Conservation (phyloP, 441 rosid species). For the Populus tomentosa region DNA sequence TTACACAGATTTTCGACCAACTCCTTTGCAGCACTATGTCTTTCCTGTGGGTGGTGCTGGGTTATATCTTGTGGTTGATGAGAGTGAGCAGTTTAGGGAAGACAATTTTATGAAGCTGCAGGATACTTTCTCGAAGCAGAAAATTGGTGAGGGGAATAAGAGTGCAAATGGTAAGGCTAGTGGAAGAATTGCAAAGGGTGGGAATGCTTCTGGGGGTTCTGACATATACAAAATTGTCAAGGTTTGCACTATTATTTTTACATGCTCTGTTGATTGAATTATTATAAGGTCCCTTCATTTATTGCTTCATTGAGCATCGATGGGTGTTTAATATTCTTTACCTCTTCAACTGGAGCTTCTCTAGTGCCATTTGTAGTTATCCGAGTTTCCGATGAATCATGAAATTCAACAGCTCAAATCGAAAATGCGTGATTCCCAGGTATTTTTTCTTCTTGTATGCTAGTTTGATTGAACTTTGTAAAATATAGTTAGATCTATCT, state of each 20-base stretch:
- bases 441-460: constrained; percentile 25
- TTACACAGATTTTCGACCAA: constrained; percentile 92
- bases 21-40: constrained; percentile 95
- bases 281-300: background rate
- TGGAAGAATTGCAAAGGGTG: constrained; percentile 72
- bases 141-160: constrained; percentile 50
- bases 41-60: constrained; percentile 93
- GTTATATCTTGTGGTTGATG: constrained; percentile 91
- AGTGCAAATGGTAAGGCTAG: constrained; percentile 61
- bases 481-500: too few relatives aligned
- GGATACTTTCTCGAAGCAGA: constrained; percentile 72
- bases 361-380: background rate
- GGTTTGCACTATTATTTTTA: constrained; percentile 35
- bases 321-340: constrained; percentile 9
- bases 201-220: constrained; percentile 70
- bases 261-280: background rate
- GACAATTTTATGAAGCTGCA: constrained; percentile 86
- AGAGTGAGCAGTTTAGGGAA: constrained; percentile 85
- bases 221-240: constrained; percentile 93
- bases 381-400: constrained; percentile 37
- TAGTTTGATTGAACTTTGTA: background rate
- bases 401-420: constrained; percentile 90
- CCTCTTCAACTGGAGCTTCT: too few relatives aligned
- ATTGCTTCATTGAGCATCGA: background rate
- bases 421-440: constrained; percentile 99